Percentiles rank a stretch among this genome's conserved stretches.
Evolutionary conservation across 345 rosid species (phyloP).

Genomic region (Syzygium grande): DNA sequence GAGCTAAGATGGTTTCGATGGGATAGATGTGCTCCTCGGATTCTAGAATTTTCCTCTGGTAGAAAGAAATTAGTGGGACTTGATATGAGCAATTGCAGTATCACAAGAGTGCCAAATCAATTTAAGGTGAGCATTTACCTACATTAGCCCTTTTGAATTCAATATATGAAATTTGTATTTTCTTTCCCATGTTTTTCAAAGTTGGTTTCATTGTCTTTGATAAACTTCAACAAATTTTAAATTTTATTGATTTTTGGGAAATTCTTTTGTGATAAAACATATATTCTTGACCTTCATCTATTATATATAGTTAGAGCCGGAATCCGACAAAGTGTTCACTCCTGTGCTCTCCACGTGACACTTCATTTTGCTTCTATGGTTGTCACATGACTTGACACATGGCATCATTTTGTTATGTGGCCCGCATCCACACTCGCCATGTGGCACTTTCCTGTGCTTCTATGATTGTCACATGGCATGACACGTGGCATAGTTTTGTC

Average conservation of each 20-base stretch:
- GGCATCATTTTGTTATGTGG: neutral
- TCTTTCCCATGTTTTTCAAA: no score
- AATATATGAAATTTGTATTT: no score
- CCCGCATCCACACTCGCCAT: rapidly evolving
- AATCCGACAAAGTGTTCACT: no score
- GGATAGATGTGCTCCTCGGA: rapidly evolving
- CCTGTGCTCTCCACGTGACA: rapidly evolving
- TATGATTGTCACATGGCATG: neutral
- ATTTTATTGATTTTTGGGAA: no score
- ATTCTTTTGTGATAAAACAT: neutral
- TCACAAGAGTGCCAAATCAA: rapidly evolving
- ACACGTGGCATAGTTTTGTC: neutral
- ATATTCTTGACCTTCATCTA: neutral
- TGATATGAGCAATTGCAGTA: rapidly evolving
- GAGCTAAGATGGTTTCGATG: neutral
- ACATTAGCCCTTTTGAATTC: neutral
- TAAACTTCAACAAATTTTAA: no score
- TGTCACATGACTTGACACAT: neutral
- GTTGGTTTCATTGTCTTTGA: no score
- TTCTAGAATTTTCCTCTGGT: neutral
- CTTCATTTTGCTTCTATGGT: no score
- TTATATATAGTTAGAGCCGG: no score
- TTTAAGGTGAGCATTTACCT: neutral
- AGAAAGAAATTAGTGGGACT: neutral
- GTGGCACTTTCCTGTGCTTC: neutral